phyloP scores from a whole-genome alignment of 306 rosid genomes.

The Quercus mongolica region DNA sequence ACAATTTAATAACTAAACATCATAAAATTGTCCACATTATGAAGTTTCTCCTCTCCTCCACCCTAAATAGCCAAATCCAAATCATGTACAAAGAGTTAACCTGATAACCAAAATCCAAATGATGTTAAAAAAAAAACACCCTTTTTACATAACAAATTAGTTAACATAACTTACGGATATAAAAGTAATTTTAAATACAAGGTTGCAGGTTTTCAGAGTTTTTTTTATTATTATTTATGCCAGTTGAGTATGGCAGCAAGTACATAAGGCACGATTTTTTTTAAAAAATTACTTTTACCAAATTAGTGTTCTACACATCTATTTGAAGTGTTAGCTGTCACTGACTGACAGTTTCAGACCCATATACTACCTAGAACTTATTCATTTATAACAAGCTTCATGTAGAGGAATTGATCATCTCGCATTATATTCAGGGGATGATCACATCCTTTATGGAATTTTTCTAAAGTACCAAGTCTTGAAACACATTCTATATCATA shows the following conservation, averaged over 20 bases:
- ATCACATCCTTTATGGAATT: background rate
- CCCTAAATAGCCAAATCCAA: background rate
- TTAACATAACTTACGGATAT: background rate
- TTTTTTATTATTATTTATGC: background rate
- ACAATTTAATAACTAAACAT: background rate
- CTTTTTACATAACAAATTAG: background rate
- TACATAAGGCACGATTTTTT: background rate
- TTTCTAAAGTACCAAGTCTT: background rate
- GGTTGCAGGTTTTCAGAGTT: background rate
- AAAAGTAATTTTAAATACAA: background rate
- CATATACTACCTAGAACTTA: background rate
- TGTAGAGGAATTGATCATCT: background rate
- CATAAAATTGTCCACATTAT: background rate
- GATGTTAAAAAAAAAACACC: too few species aligned
- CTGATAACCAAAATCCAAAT: too few species aligned
- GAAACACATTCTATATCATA: background rate
- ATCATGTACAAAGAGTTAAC: background rate
- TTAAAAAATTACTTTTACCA: background rate
- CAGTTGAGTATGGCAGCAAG: background rate
- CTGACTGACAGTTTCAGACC: background rate
- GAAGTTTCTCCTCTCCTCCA: background rate
- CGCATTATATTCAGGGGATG: background rate
- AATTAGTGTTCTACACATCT: background rate
- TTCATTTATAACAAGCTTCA: background rate
- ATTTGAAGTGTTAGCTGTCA: background rate